A percentile compares a stretch with the other conserved stretches of the same genome.
phyloP scores from a whole-genome alignment of 192 early-diverging fungal species.

The Backusella australiensis region DNA sequence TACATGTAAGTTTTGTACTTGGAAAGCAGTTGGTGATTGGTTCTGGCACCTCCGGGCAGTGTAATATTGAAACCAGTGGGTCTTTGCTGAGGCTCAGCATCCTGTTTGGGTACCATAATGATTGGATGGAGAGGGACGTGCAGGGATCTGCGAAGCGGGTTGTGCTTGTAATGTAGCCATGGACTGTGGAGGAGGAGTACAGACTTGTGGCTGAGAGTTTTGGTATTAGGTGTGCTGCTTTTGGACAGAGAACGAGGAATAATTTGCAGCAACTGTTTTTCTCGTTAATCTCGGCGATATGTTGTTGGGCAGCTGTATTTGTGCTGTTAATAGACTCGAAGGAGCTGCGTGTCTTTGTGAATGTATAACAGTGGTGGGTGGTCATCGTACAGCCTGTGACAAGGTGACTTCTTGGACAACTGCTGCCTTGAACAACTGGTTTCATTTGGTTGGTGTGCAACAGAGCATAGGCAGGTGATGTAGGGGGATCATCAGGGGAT shows the following conservation, averaged over 20 bases:
- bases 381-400: neutral
- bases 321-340: neutral
- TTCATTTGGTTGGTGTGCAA: neutral
- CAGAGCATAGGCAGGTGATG: neutral
- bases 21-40: too few relatives aligned
- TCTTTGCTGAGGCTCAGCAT: too few relatives aligned
- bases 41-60: too few relatives aligned
- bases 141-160: neutral
- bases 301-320: neutral
- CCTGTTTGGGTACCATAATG: too few relatives aligned
- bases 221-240: too few relatives aligned
- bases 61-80: too few relatives aligned
- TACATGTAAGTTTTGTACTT: too few relatives aligned
- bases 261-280: neutral
- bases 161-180: neutral
- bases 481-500: neutral
- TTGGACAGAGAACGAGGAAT: neutral
- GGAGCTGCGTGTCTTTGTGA: neutral
- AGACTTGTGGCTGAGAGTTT: too few relatives aligned
- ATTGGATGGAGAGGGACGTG: too few relatives aligned
- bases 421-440: neutral
- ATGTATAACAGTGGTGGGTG: neutral
- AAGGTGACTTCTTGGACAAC: neutral
- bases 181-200: neutral
- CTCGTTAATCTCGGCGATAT: neutral